phyloP scores from a whole-genome alignment of 768 basidiomycete species.

The Leccinum arenicola region DNA sequence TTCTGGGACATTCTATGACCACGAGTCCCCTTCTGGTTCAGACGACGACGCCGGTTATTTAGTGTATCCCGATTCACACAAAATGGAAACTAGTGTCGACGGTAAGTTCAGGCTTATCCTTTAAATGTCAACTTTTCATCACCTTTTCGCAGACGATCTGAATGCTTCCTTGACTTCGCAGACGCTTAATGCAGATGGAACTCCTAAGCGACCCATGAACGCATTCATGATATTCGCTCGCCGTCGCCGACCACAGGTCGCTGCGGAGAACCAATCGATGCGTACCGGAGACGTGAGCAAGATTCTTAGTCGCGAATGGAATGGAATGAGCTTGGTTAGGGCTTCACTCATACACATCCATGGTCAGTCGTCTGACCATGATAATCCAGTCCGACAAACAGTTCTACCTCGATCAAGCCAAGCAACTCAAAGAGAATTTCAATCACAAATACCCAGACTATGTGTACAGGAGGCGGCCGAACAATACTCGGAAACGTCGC shows the following conservation, averaged over 20 bases:
- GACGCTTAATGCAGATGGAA: constrained; percentile 82
- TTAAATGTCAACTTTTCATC: constrained; percentile 14
- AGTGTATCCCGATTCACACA: constrained; percentile 34
- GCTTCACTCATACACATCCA: neutral
- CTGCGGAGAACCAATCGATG: constrained; percentile 85
- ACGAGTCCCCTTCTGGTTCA: constrained; percentile 53
- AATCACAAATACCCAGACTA: constrained; percentile 87
- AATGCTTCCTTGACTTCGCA: constrained; percentile 63
- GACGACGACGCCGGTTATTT: constrained; percentile 47
- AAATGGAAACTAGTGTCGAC: constrained; percentile 44
- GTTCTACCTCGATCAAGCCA: constrained; percentile 85
- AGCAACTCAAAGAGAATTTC: constrained; percentile 81
- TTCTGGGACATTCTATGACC: constrained; percentile 36
- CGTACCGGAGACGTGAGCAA: constrained; percentile 90
- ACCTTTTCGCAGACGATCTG: constrained; percentile 34
- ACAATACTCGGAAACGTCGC: constrained; percentile 75
- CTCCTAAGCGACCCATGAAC: constrained; percentile 90
- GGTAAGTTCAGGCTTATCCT: constrained; percentile 33
- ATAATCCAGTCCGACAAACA: constrained; percentile 67
- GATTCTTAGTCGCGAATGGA: constrained; percentile 85
- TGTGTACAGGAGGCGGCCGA: constrained; percentile 83
- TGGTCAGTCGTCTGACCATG: constrained; percentile 16
- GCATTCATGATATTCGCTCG: constrained; percentile 94
- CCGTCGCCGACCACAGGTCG: constrained; percentile 76
- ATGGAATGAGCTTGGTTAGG: constrained; percentile 69